Conservation (phyloP, 225 moss, liverwort and hornwort species). For the Neckera pumila region DNA sequence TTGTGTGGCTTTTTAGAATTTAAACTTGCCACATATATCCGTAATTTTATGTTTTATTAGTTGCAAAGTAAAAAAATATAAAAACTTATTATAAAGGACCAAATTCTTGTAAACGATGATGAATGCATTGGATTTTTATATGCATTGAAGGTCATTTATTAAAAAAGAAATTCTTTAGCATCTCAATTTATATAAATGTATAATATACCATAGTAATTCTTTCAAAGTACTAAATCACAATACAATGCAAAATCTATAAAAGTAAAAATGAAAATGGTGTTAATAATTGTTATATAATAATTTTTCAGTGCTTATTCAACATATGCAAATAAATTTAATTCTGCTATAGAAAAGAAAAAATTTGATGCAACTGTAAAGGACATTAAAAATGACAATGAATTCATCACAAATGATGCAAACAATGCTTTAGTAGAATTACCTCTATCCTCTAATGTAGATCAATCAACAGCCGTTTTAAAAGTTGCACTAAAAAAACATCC, state of each 20-base stretch:
- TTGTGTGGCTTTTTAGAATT: neutral
- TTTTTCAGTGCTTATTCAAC: neutral
- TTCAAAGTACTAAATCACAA: too few relatives aligned
- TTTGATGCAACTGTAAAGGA: neutral
- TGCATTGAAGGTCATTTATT: neutral
- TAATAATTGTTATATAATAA: neutral
- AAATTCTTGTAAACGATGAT: neutral
- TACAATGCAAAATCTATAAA: neutral
- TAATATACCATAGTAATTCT: too few relatives aligned
- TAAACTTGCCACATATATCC: fast-evolving
- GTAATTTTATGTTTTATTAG: neutral
- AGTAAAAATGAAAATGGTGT: too few relatives aligned
- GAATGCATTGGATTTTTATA: neutral
- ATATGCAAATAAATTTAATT: conserved; percentile 1
- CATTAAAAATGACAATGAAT: neutral
- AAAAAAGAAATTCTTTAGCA: neutral
- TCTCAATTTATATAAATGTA: neutral
- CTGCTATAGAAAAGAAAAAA: neutral
- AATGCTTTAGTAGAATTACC: neutral
- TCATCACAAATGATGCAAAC: neutral
- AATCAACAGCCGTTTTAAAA: neutral
- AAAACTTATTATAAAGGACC: too few relatives aligned
- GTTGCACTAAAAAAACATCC: neutral
- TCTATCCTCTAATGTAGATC: neutral
- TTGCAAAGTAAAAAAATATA: neutral